Evolutionary conservation across 1,284 basidiomycete genomes (phyloP).

Genomic region (Fistulinella cinereoalba): DNA sequence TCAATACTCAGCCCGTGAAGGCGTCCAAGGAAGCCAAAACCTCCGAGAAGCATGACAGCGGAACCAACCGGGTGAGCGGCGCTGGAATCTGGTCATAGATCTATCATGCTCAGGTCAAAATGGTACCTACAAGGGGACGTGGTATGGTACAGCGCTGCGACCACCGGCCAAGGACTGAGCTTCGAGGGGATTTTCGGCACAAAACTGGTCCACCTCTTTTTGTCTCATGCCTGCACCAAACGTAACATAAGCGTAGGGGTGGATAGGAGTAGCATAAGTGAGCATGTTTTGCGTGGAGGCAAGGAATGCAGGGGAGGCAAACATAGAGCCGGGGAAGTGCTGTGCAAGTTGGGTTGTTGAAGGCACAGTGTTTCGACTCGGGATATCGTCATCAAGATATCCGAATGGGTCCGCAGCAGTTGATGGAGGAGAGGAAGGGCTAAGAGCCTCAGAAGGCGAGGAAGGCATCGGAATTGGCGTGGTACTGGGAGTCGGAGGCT

Average conservation of each 20-base stretch:
- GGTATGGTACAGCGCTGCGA: conserved; percentile 67
- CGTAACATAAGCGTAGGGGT: conserved; percentile 72
- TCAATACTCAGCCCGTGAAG: conserved; percentile 84
- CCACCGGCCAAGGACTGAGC: conserved; percentile 50
- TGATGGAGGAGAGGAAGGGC: conserved; percentile 10
- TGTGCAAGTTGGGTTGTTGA: conserved; percentile 32
- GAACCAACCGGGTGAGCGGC: conserved; percentile 77
- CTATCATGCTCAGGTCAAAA: background rate
- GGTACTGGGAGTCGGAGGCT: background rate
- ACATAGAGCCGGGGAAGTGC: conserved; percentile 33
- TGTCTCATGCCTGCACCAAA: conserved; percentile 81
- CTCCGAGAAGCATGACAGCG: conserved; percentile 81
- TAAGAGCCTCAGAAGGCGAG: background rate
- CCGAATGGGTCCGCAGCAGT: conserved; percentile 48
- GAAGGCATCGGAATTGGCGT: background rate
- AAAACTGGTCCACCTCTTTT: conserved; percentile 79
- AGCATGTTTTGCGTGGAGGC: conserved; percentile 38
- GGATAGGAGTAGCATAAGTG: conserved; percentile 51
- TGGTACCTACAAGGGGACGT: conserved; percentile 71
- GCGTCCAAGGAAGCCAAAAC: conserved; percentile 86
- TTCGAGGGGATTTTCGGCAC: conserved; percentile 65
- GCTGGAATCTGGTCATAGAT: conserved; percentile 35
- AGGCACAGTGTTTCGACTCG: conserved; percentile 24
- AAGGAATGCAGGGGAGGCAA: conserved; percentile 36
- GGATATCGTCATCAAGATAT: conserved; percentile 44